Percentiles rank a stretch among this genome's conserved stretches.
These are phyloP conservation scores for Amanita fuliginea DNA, from an alignment of 768 basidiomycete species.

Conservation along the genomic window DNA sequence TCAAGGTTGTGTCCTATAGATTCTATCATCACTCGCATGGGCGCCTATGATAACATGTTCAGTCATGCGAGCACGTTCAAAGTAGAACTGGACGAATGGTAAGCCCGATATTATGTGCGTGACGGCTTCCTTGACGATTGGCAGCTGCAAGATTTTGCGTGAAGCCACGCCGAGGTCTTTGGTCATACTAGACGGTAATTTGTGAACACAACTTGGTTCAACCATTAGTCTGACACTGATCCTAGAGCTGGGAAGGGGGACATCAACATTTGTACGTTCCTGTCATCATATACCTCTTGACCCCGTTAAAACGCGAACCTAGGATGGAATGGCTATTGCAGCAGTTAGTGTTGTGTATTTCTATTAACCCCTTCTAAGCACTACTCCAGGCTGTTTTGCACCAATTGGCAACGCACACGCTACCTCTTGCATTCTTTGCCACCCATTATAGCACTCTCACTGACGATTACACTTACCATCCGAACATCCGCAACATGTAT, in stretches of 20 bases:
- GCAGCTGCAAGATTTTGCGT: conserved; percentile 83
- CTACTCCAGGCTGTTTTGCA: conserved; percentile 73
- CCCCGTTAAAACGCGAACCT: conserved; percentile 3
- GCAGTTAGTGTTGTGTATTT: conserved; percentile 36
- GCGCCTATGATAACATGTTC: conserved; percentile 97
- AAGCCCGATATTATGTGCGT: conserved; percentile 6
- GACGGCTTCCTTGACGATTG: neutral
- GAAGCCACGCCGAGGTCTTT: conserved; percentile 91
- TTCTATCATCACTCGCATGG: conserved; percentile 92
- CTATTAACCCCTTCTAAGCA: conserved; percentile 5
- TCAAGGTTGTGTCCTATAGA: conserved; percentile 79
- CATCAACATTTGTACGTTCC: conserved; percentile 71
- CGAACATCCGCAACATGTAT: conserved; percentile 89
- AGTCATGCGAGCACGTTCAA: conserved; percentile 94
- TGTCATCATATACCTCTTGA: conserved; percentile 3
- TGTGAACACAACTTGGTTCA: neutral
- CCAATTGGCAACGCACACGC: conserved; percentile 84
- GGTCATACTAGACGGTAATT: conserved; percentile 87
- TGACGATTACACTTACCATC: conserved; percentile 86
- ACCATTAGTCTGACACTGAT: conserved; percentile 7
- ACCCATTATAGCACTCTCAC: conserved; percentile 96
- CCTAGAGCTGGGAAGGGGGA: conserved; percentile 87
- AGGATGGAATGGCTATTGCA: conserved; percentile 99
- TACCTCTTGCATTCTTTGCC: conserved; percentile 91
- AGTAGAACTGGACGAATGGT: conserved; percentile 98